These are phyloP conservation scores for Daldinia loculata DNA, from an alignment of 495 filamentous ascomycete genomes.

Conservation along the genomic window DNA sequence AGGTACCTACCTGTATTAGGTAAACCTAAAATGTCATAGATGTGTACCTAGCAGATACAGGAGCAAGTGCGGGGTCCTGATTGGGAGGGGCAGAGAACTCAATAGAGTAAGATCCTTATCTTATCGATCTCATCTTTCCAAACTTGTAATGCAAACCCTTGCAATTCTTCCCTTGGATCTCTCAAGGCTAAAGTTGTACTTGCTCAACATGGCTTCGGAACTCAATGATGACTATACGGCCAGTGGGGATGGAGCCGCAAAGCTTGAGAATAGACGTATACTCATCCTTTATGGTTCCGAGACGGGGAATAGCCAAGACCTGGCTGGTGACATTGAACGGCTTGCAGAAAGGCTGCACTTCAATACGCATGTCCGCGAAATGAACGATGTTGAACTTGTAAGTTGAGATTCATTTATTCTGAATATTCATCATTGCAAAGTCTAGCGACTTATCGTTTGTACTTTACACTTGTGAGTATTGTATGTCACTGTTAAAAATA, in stretches of 20 bases:
- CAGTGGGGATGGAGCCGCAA: slow-evolving; percentile 13
- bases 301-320: slow-evolving; percentile 90
- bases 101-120: slow-evolving; percentile 25
- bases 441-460: not conserved
- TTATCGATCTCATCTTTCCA: slow-evolving; percentile 41
- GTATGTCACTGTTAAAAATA: not conserved
- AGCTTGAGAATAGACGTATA: slow-evolving; percentile 62
- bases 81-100: slow-evolving; percentile 4
- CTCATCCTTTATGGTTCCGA: slow-evolving; percentile 93
- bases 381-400: slow-evolving; percentile 81
- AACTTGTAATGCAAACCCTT: slow-evolving; percentile 15
- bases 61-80: slow-evolving; percentile 1
- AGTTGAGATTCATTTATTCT: slow-evolving; percentile 44
- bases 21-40: not conserved
- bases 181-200: not conserved
- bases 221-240: slow-evolving; percentile 12
- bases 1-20: not conserved
- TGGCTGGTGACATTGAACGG: slow-evolving; percentile 82
- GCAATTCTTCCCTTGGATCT: not conserved
- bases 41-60: not conserved
- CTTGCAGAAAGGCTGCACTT: slow-evolving; percentile 80
- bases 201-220: slow-evolving; percentile 33
- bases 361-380: slow-evolving; percentile 71
- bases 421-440: not conserved
- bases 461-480: not conserved